Evolutionary conservation across 2,329 filamentous ascomycete species (phyloP).

Genomic region (Neurospora sp.): DNA sequence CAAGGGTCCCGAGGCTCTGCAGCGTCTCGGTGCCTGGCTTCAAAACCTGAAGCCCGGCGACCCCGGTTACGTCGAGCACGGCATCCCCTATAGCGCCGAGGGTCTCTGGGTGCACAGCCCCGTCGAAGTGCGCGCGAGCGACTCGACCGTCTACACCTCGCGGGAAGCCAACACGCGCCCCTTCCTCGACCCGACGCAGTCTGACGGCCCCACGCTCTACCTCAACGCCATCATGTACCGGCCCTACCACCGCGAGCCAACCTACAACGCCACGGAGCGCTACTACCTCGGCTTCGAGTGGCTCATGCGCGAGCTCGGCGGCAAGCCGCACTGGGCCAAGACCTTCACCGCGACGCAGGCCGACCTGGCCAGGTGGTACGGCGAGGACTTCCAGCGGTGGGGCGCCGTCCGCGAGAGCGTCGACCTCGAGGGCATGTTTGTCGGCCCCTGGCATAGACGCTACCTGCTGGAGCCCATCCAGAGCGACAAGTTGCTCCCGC

Average conservation of each 20-base stretch:
- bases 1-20: slow-evolving; percentile 78
- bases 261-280: slow-evolving; percentile 44
- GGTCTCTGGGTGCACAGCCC: slow-evolving; percentile 68
- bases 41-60: slow-evolving; percentile 51
- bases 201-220: slow-evolving; percentile 59
- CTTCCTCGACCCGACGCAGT: slow-evolving; percentile 51
- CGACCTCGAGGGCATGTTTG: slow-evolving; percentile 69
- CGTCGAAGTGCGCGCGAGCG: slow-evolving; percentile 65
- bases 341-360: slow-evolving; percentile 51
- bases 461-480: slow-evolving; percentile 38
- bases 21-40: slow-evolving; percentile 77
- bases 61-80: slow-evolving; percentile 42
- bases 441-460: slow-evolving; percentile 80
- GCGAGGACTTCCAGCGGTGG: slow-evolving; percentile 50
- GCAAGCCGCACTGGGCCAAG: slow-evolving; percentile 73
- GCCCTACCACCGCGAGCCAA: slow-evolving; percentile 61
- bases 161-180: slow-evolving; percentile 18
- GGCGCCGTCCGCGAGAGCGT: slow-evolving; percentile 50
- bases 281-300: slow-evolving; percentile 77
- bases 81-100: slow-evolving; percentile 59
- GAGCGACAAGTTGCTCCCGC: slow-evolving; percentile 11
- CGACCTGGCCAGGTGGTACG: slow-evolving; percentile 53
- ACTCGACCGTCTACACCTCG: slow-evolving; percentile 39
- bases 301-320: slow-evolving; percentile 68
- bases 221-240: slow-evolving; percentile 74